Evolutionary conservation across 2,329 filamentous ascomycete species (phyloP), one percentile per base, ranked within the genome.

Genomic region (Cladophialophora exuberans): DNA sequence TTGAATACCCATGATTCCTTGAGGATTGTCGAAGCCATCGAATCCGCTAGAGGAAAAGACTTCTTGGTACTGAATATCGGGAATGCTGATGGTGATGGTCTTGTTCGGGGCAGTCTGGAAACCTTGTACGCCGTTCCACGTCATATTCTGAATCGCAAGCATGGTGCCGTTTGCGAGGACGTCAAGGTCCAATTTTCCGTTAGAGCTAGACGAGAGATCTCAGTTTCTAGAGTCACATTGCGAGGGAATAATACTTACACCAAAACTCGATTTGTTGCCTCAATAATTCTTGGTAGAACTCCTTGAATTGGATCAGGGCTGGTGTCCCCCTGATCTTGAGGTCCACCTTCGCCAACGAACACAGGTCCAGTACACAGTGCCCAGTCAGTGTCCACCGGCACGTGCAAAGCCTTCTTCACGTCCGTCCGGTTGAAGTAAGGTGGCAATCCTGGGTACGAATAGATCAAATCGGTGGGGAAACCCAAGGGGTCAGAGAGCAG

Each of bases 401-500:
- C 86, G 64, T 89, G 84, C 65, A 89, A 81, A 1, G 86, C 85
- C 11, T 73, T 71, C 66, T 90, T 85, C 3, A 90, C 87, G 52
- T 88, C 86, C 1, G 75, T 73, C 6, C 86, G 83, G 73, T 90
- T 82, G 70, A 90, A 89, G 74, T 89, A 87, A 44, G 89, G 74
- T 0, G 71, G 67, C 0, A 83, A 76, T 1, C 86, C 87, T 0
- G 72, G 74, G 0, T 88, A 86, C 0, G 81, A 65, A 70, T 90
- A 92, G 11, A 70, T 67, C 51, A 84, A 74, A 4, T 79, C 77
- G 15, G 84, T 84, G 0, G 86, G 84, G 70, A 86, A 86, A n/a
- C 83, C 83, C 3, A 91, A 76, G 0, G 87, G 81, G 54, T 90
- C 85, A 78, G 83, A 89, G 1, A 82, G 74, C 1, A 84, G 62